These are phyloP conservation scores for Trypanosoma avium DNA, from an alignment of 208 protist genomes.

Conservation along the genomic window DNA sequence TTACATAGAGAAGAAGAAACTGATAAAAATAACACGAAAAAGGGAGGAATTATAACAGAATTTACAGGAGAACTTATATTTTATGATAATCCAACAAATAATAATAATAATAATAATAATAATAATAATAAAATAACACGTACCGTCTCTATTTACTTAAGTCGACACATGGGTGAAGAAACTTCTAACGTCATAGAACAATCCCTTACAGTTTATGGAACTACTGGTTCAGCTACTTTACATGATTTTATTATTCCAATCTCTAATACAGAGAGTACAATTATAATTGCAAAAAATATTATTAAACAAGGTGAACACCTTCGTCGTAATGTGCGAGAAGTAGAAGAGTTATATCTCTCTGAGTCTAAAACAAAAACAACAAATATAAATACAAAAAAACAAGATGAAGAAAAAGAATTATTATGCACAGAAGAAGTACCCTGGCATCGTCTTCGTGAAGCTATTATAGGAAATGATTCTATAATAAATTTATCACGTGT, in stretches of 20 bases:
- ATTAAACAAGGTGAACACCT: background rate
- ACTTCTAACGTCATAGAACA: background rate
- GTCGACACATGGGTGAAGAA: background rate
- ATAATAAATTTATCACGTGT: background rate
- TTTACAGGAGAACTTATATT: slow-evolving; percentile 17
- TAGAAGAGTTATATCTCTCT: background rate
- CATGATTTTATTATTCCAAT: slow-evolving; percentile 18
- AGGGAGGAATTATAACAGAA: background rate
- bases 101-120: too few species aligned
- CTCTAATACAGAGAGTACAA: background rate
- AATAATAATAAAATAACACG: background rate
- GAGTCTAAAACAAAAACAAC: too few species aligned
- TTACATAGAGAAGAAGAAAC: background rate
- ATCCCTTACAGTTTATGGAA: slow-evolving; percentile 10
- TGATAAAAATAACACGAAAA: background rate
- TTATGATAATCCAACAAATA: too few species aligned
- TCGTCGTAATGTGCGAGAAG: background rate
- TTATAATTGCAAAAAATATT: background rate
- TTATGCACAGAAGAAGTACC: background rate
- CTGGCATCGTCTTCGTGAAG: slow-evolving; percentile 11
- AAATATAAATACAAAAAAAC: too few species aligned
- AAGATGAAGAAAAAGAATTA: too few species aligned
- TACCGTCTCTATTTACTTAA: slow-evolving; percentile 4
- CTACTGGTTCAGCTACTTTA: background rate
- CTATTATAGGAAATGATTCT: background rate